These are phyloP conservation scores for Elaeis oleifera DNA, from an alignment of 202 grass and related monocot species.

Conservation along the genomic window DNA sequence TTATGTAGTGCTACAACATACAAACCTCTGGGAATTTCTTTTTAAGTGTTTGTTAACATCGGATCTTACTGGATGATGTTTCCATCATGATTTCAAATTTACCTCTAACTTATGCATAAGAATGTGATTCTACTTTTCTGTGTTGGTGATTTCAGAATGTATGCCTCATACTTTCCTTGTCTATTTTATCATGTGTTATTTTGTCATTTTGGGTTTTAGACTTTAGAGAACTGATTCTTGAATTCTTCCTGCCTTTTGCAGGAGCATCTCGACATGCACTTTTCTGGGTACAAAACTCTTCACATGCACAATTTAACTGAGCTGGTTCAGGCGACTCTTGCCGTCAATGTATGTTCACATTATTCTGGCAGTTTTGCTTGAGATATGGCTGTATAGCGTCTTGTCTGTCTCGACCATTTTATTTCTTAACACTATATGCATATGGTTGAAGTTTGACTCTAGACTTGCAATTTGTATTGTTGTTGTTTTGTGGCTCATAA, in stretches of 20 bases:
- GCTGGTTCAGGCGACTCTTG: conserved; percentile 66
- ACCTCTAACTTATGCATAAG: too few relatives aligned
- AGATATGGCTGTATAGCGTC: too few relatives aligned
- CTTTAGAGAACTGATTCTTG: background rate
- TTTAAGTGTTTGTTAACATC: too few relatives aligned
- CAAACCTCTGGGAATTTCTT: too few relatives aligned
- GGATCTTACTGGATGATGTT: too few relatives aligned
- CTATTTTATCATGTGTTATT: conserved; percentile 6
- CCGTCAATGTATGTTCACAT: conserved; percentile 55
- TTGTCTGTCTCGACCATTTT: too few relatives aligned
- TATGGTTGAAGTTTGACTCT: too few relatives aligned
- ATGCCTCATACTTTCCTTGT: background rate
- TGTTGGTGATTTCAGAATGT: too few relatives aligned
- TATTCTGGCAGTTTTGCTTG: background rate
- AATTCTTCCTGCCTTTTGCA: conserved; percentile 29
- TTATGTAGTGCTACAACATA: too few relatives aligned
- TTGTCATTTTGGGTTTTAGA: background rate
- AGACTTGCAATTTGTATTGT: background rate
- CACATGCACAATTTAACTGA: conserved; percentile 95
- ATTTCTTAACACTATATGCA: too few relatives aligned
- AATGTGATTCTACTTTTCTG: too few relatives aligned
- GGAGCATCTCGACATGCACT: conserved; percentile 66
- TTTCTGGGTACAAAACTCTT: conserved; percentile 73
- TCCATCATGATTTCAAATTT: too few relatives aligned
- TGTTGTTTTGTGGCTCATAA: conserved; percentile 14